Base-by-base conservation (phyloP, 2,329 filamentous ascomycete species). In the Neopestalotiopsis sp. region DNA sequence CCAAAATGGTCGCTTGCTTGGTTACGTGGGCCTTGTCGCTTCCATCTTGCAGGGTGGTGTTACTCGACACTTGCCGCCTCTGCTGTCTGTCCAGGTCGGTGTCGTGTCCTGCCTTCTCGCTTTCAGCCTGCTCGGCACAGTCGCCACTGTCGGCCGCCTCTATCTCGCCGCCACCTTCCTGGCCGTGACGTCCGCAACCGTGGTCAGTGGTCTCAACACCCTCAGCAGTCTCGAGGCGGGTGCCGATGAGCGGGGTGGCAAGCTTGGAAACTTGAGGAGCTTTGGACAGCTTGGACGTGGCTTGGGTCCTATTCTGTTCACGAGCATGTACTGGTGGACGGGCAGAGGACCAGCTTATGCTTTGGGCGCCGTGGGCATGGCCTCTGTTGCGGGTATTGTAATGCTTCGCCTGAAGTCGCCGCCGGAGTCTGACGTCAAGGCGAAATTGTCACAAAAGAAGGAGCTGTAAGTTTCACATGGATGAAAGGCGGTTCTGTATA, bases 301-400 rank as follows among this genome's bases (percentile, higher is more conserved):
- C 0, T 80, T 97, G 12, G 96, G 96, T 0, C 96, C 96, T 0
- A 80, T 99, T 4, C 82, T 97, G 45, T 99, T 99, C 78, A 98
- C 96, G 71, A 94, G 94, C 63, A 85, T 99, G 68, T 99, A 99
- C 83, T 99, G 96, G 96, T 99, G 96, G 96, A 95, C 94, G 6
- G 96, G 96, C 0, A 86, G 96, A 61, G 92, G 97, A 77, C 86
- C 90, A 12, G 96, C 96, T 2, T 99, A 98, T 80, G 86, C 85
- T 1, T 86, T 94, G 74, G 96, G 96, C 4, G 92, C 94, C 0
- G 85, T 89, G 13, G 94, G 94, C 4, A 97, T 98, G 84, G 80
- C 92, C 4, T 89, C 85, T 1, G 95, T 98, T 12, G 87, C 88
- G 59, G 86, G 85, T 12, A 81, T 94, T 30, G 94, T 92, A 0